Percentiles rank a stretch among this genome's conserved stretches.
These are phyloP conservation scores for Halteria grandinella DNA, from an alignment of 73 alveolate genomes.

Conservation along the genomic window DNA sequence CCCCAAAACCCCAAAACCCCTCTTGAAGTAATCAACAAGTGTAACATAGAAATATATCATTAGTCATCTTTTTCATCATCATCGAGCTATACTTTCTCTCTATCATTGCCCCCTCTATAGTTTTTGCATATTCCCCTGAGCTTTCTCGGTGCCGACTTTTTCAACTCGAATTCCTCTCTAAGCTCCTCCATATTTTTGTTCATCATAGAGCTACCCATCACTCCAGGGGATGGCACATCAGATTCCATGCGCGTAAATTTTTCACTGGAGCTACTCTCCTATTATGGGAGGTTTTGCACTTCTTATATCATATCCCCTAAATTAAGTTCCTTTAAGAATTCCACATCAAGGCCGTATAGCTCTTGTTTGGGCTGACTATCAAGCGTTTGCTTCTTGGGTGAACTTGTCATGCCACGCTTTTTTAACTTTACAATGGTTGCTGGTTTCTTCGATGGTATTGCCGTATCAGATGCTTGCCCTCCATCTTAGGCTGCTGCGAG, in stretches of 20 bases:
- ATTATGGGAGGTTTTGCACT: background rate
- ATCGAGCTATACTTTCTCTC: background rate
- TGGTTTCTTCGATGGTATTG: no score
- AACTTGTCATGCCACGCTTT: no score
- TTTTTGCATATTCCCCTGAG: constrained; percentile 33
- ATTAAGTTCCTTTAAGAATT: constrained; percentile 44
- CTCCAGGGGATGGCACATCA: no score
- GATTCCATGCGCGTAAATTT: background rate
- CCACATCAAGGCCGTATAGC: constrained; percentile 59
- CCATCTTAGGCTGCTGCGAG: no score
- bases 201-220: no score
- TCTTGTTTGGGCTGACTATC: constrained; percentile 5
- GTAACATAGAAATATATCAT: constrained; percentile 1
- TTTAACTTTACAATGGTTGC: no score
- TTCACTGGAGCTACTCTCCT: background rate
- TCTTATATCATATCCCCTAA: constrained; percentile 28
- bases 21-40: no score
- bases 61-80: background rate
- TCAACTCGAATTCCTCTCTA: constrained; percentile 23
- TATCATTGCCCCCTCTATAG: background rate
- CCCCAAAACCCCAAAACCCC: no score
- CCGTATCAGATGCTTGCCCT: no score
- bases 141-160: constrained; percentile 16
- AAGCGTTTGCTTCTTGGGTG: no score
- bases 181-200: constrained; percentile 19